Evolutionary conservation across 2,329 filamentous ascomycete genomes (phyloP).

Genomic region (Pleomassaria siparia): DNA sequence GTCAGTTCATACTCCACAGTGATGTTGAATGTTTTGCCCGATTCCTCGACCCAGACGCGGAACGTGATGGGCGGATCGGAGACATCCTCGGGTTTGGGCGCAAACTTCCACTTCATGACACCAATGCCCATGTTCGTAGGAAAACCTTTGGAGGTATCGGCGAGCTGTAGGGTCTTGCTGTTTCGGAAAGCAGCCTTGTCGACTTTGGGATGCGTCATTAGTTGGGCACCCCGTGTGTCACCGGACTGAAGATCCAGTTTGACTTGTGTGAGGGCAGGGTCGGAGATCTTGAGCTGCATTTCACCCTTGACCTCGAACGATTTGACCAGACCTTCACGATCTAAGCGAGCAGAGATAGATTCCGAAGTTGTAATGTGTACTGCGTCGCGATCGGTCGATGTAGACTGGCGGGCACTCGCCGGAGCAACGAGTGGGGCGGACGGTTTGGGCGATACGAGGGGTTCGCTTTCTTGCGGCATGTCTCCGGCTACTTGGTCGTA

Average conservation of each 20-base stretch:
- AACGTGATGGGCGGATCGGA: slow-evolving; percentile 89
- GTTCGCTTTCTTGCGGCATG: slow-evolving; percentile 83
- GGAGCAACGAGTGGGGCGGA: slow-evolving; percentile 53
- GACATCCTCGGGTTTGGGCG: slow-evolving; percentile 76
- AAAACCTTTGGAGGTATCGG: slow-evolving; percentile 84
- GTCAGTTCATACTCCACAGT: slow-evolving; percentile 96
- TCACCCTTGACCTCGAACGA: slow-evolving; percentile 90
- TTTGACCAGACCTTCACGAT: slow-evolving; percentile 82
- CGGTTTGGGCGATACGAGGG: slow-evolving; percentile 65
- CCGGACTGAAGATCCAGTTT: slow-evolving; percentile 79
- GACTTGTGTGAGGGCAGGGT: slow-evolving; percentile 86
- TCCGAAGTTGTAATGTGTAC: slow-evolving; percentile 89
- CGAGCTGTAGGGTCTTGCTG: slow-evolving; percentile 83
- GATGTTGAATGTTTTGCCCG: slow-evolving; percentile 78
- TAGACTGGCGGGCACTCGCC: slow-evolving; percentile 59
- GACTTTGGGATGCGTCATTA: slow-evolving; percentile 95
- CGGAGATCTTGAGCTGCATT: slow-evolving; percentile 84
- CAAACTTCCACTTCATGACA: slow-evolving; percentile 88
- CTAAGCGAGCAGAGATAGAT: slow-evolving; percentile 84
- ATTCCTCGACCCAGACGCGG: slow-evolving; percentile 96
- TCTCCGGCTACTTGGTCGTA: slow-evolving; percentile 94
- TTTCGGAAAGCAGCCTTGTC: slow-evolving; percentile 85
- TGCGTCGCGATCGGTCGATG: slow-evolving; percentile 75
- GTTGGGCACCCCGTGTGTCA: slow-evolving; percentile 81
- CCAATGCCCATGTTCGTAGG: slow-evolving; percentile 92